Evolutionary conservation across 192 early-diverging fungal species (phyloP), one percentile per base, ranked within the genome.

Genomic region (Mortierella alpina): DNA sequence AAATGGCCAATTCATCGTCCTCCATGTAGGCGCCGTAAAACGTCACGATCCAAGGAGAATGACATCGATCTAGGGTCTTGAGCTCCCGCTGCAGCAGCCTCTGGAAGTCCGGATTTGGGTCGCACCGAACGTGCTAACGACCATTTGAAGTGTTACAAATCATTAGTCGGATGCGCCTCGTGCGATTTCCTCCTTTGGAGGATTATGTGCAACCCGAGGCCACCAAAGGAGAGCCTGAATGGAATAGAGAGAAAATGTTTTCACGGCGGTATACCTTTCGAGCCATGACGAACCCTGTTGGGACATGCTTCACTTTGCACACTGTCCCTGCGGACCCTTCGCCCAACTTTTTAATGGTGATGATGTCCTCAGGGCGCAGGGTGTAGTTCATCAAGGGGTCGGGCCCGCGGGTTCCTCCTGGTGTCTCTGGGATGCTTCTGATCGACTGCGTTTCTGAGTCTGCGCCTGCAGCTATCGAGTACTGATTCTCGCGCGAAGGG

Each of bases 11-110:
- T 57, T 92, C 91, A 61, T 89, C 93, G 20, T 94, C 94, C 54
- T 94, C 89, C 54, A 94, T 86, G 68, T 93, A 98, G 8, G 96
- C 95, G 51, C 98, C 98, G 72, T 93, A 99, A 73, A 93, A 99
- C 18, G 94, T 92, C 0, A 99, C 96, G 64, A 99, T 97, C 76
- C 95, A 94, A 20, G 94, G 93, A 41, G 94, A 96, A 76, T 95
- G 87, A 83, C 97, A 99, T 51, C 91, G 90, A 60, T 93, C 91
- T 66, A 99, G 83, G 49, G 98, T 92, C 73, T 92, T 90, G 44
- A 99, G 90, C 82, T 99, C 98, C 23, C 96, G 89, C 54, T 97
- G 79, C 54, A 99, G 95, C 83, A 96, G 93, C 56, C 90, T 86
- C 60, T 95, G 91, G 70, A 92, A 85, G 31, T 86, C 85, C n/a